Conservation (phyloP, 768 basidiomycete species). For the Melanogaster broomeanus region DNA sequence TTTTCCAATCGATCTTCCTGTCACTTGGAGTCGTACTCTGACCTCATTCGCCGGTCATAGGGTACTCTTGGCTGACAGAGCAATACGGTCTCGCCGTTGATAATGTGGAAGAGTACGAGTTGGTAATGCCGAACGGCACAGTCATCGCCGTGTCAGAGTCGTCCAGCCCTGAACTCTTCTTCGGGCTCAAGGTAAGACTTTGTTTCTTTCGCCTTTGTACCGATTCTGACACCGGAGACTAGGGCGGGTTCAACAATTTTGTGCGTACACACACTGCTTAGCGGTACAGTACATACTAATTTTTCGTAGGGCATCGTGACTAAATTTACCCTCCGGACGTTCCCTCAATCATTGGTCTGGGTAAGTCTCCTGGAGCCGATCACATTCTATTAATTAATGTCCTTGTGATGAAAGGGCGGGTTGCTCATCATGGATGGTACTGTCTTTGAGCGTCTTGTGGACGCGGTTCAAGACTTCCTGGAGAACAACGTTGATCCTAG, state of each 20-base stretch:
- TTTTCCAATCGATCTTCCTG: neutral
- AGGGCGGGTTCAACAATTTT: constrained; percentile 72
- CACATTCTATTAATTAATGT: constrained; percentile 20
- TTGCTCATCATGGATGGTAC: too few species aligned
- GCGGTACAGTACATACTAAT: too few species aligned
- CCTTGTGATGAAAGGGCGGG: constrained; percentile 44
- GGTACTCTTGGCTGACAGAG: constrained; percentile 68
- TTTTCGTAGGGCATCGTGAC: constrained; percentile 67
- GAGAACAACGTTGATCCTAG: constrained; percentile 26
- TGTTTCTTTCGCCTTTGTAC: constrained; percentile 1
- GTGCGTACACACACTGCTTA: constrained; percentile 24
- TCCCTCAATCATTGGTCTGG: constrained; percentile 59
- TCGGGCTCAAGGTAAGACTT: constrained; percentile 41
- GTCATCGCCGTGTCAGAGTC: constrained; percentile 39
- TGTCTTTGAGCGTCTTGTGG: too few species aligned
- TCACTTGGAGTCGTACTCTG: too few species aligned
- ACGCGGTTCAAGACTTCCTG: constrained; percentile 22
- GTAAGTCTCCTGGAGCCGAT: constrained; percentile 36
- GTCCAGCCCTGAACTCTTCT: constrained; percentile 52
- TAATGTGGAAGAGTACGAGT: constrained; percentile 54
- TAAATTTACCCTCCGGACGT: constrained; percentile 51
- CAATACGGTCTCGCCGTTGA: constrained; percentile 60
- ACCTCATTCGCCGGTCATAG: constrained; percentile 24
- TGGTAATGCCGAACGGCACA: constrained; percentile 59
- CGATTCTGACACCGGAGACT: too few species aligned